Evolutionary conservation across 495 filamentous ascomycete species (phyloP).

Genomic region (Neurospora sp.): DNA sequence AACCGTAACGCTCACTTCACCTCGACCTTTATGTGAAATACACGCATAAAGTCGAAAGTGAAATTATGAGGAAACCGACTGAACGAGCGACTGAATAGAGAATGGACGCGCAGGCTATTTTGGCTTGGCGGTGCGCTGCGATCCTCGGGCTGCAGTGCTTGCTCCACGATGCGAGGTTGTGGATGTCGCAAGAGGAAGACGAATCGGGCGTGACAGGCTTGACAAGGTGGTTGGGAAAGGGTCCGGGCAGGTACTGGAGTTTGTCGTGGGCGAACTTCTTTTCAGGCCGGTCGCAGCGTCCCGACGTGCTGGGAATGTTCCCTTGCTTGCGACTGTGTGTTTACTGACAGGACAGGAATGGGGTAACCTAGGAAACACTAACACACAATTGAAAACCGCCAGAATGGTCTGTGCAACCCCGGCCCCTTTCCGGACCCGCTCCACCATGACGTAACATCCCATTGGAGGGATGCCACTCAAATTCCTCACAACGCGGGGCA

Average conservation of each 20-base stretch:
- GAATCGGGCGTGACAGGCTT: background rate
- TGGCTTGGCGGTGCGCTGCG: background rate
- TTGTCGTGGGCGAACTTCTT: background rate
- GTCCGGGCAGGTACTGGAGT: background rate
- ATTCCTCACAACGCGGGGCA: background rate
- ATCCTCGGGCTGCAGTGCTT: background rate
- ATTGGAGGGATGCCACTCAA: background rate
- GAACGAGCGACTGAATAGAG: background rate
- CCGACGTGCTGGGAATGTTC: background rate
- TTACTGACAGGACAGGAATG: background rate
- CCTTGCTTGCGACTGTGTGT: background rate
- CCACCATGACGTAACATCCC: background rate
- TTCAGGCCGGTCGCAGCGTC: background rate
- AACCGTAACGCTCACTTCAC: background rate
- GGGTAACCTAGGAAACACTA: background rate
- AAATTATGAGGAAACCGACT: background rate
- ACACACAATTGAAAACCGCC: background rate
- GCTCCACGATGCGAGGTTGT: background rate
- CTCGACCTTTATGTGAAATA: background rate
- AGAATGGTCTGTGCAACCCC: background rate
- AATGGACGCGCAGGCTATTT: background rate
- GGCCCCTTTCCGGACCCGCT: background rate
- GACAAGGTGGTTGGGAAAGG: background rate
- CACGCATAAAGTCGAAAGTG: background rate
- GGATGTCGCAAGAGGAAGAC: background rate